These are phyloP conservation scores for Rhodotorula sp. DNA, from an alignment of 1,284 basidiomycete genomes.

Conservation along the genomic window DNA sequence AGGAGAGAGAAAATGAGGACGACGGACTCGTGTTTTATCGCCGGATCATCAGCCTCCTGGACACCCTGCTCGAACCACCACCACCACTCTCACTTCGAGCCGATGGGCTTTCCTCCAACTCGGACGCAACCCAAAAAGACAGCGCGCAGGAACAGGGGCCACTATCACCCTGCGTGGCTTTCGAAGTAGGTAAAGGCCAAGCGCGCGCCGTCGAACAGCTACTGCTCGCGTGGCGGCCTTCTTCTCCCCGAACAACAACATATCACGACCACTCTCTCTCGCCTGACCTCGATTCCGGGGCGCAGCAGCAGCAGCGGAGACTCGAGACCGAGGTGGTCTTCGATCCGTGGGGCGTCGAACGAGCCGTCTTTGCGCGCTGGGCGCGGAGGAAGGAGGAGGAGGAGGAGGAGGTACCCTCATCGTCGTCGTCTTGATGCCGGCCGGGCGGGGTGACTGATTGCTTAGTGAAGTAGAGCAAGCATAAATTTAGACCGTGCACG, in stretches of 20 bases:
- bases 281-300: too few species aligned
- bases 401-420: not conserved
- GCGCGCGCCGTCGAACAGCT: conserved; percentile 63
- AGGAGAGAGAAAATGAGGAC: conserved; percentile 31
- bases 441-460: not conserved
- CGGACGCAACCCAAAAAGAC: too few species aligned
- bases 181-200: conserved; percentile 78
- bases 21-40: conserved; percentile 75
- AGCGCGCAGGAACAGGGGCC: not conserved
- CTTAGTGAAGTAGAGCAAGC: not conserved
- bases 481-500: not conserved
- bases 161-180: conserved; percentile 59
- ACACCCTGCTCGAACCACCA: conserved; percentile 51
- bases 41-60: conserved; percentile 64
- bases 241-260: too few species aligned
- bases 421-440: not conserved
- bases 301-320: too few species aligned
- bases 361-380: conserved; percentile 48
- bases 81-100: not conserved
- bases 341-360: conserved; percentile 68
- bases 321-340: conserved; percentile 63
- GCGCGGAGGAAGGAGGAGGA: conserved; percentile 11
- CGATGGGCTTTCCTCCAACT: too few species aligned
- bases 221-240: conserved; percentile 56
- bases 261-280: not conserved